Conservation (phyloP, 805 yeast genomes). For the Wickerhamomyces rabaulensis region DNA sequence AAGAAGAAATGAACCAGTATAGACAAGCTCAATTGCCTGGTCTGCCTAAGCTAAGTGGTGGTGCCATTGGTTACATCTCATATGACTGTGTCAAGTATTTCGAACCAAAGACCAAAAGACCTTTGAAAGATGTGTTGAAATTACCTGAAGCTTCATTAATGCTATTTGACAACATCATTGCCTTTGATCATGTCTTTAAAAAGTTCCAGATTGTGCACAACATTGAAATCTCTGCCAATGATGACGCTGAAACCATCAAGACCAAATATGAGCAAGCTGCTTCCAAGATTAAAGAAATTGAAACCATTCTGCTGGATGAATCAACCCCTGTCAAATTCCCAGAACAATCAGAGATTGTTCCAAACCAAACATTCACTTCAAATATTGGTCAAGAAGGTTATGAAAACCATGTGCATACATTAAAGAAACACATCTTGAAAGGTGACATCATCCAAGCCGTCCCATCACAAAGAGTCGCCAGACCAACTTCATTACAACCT, state of each 20-base stretch:
- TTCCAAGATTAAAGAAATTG: constrained; percentile 52
- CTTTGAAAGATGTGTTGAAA: constrained; percentile 69
- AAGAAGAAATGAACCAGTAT: constrained; percentile 60
- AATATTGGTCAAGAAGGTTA: constrained; percentile 94
- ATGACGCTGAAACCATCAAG: constrained; percentile 28
- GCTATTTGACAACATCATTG: constrained; percentile 86
- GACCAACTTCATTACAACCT: constrained; percentile 94
- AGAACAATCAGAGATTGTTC: constrained; percentile 65
- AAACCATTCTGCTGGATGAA: constrained; percentile 40
- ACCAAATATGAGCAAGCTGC: constrained; percentile 50
- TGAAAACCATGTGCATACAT: constrained; percentile 67
- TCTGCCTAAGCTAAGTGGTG: constrained; percentile 81
- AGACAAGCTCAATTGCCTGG: constrained; percentile 78
- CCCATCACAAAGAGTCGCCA: constrained; percentile 93
- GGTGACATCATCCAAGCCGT: constrained; percentile 98
- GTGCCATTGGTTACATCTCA: constrained; percentile 93
- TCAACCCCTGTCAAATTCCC: constrained; percentile 52
- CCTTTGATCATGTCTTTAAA: constrained; percentile 91
- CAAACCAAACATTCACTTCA: constrained; percentile 68
- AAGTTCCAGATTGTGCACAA: constrained; percentile 88
- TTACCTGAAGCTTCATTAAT: constrained; percentile 91
- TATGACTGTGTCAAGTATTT: constrained; percentile 96
- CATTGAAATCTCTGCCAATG: constrained; percentile 41
- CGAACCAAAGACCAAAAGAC: constrained; percentile 83
- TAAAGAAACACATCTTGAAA: constrained; percentile 75